Percentiles rank a stretch among this genome's conserved stretches.
Evolutionary conservation across 2,329 filamentous ascomycete species (phyloP).

Genomic region (Trichoderma cornu-damae): DNA sequence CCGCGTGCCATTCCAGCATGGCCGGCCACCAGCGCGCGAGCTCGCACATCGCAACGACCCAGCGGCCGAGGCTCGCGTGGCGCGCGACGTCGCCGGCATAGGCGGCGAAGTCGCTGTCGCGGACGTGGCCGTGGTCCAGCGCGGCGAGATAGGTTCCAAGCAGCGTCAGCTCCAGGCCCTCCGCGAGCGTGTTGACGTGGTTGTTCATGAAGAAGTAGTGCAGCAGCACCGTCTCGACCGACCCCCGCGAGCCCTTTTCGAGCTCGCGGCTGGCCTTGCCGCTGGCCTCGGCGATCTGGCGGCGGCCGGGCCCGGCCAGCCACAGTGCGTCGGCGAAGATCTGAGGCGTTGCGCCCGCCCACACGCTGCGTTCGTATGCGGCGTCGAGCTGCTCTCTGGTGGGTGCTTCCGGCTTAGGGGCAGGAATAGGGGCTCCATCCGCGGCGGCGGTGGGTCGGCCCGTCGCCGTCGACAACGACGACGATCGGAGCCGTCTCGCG

Average conservation of each 20-base stretch:
- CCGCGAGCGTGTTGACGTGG: constrained; percentile 5
- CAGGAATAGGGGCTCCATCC: too few relatives aligned
- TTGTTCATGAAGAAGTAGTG: constrained; percentile 16
- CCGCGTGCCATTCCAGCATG: constrained; percentile 12
- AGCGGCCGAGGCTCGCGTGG: neutral
- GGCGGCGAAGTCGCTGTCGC: constrained; percentile 4
- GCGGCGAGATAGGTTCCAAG: constrained; percentile 7
- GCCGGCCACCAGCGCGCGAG: neutral
- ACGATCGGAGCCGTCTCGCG: neutral
- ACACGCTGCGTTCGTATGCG: neutral
- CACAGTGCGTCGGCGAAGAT: constrained; percentile 10
- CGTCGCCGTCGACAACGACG: too few relatives aligned
- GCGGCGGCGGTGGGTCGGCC: too few relatives aligned
- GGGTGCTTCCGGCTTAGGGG: neutral
- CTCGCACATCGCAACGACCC: neutral
- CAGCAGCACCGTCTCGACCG: constrained; percentile 4
- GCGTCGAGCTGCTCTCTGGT: neutral
- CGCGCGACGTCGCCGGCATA: neutral
- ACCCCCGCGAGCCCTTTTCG: constrained; percentile 1
- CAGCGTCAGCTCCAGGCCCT: neutral
- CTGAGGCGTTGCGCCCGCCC: constrained; percentile 1
- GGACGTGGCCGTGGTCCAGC: neutral
- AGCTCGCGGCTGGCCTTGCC: constrained; percentile 1
- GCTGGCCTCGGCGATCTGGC: constrained; percentile 8
- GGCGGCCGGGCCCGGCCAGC: constrained; percentile 1